Evolutionary conservation across 768 basidiomycete genomes (phyloP), one percentile per base, ranked within the genome.

Genomic region (Termitomyces sp.): DNA sequence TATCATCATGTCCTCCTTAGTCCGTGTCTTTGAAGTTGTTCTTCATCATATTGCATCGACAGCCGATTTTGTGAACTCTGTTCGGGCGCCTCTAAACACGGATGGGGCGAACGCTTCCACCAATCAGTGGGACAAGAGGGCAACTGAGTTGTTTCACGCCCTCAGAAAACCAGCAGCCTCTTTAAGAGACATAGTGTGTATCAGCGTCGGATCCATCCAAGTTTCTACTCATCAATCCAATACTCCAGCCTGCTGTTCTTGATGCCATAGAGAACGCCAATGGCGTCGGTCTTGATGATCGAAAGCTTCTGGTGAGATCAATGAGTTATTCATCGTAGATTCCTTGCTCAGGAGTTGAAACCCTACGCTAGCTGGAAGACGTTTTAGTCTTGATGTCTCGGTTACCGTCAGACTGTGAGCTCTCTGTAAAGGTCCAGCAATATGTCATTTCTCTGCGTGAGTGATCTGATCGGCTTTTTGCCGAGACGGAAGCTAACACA

Each of bases 331-430:
- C 17, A 19, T 38, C 15, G 33, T 14, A 3, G 8, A 23, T 26
- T 38, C 41, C 28, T 40, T 10, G 43, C 30, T 40, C 28, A 48
- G 4, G 28, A 51, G n/a, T 47, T 58, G 40, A 63, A 63, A 26
- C 59, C 43, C 3, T 33, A n/a, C 23, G n/a, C 5, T 55, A 87
- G 86, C 80, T 90, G 33, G 89, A 91, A 69, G 79, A 81, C 45
- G 57, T 82, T 8, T 66, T 91, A 49, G 71, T 75, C 19, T 60
- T 82, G 33, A 85, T 90, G 85, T 75, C 89, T 2, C 76, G 77
- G 17, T 71, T 79, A 56, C 19, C 50, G 30, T 56, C 73, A 57
- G 62, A 69, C 37, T 54, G 58, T 3, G 41, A 55, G 5, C 21
- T 73, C 4, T 74, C 78, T 21, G 59, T 61, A 50, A 68, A 71